Percentiles rank a stretch among this genome's conserved stretches.
These are phyloP conservation scores for Marchantia polymorpha DNA, from an alignment of 225 moss, liverwort and hornwort species.

Conservation along the genomic window DNA sequence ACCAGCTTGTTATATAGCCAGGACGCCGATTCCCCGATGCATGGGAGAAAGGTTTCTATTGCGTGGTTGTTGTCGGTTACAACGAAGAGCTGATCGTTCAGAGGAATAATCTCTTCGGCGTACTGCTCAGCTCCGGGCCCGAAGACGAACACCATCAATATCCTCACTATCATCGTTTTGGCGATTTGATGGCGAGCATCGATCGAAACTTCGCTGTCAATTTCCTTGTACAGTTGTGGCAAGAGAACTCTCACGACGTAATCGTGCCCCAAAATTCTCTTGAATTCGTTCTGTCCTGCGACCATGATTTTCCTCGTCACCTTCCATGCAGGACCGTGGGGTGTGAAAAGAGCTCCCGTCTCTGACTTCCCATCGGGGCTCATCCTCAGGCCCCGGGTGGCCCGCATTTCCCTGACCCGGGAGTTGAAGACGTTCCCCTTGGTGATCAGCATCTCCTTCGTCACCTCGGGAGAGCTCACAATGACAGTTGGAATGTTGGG, in stretches of 20 bases:
- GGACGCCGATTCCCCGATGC: neutral
- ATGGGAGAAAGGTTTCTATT: neutral
- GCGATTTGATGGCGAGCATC: neutral
- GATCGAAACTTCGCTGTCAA: neutral
- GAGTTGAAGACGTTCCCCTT: neutral
- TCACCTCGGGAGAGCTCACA: no score
- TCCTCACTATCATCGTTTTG: neutral
- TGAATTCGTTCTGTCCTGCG: conserved; percentile 1
- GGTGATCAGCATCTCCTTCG: no score
- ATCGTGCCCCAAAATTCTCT: conserved; percentile 8
- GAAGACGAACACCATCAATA: neutral
- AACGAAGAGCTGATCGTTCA: neutral
- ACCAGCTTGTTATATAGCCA: neutral
- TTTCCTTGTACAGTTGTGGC: neutral
- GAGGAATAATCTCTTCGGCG: neutral
- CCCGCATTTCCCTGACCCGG: neutral
- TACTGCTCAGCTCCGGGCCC: conserved; percentile 1
- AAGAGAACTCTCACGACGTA: conserved; percentile 28
- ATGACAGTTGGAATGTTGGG: no score
- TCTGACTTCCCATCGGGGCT: neutral
- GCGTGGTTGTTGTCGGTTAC: neutral
- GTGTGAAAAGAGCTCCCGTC: neutral
- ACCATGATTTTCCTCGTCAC: neutral
- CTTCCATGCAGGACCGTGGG: conserved; percentile 16
- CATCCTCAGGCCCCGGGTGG: neutral